Conservation (phyloP, 352 stramenopile species). For the Globisporangium sylvaticum region DNA sequence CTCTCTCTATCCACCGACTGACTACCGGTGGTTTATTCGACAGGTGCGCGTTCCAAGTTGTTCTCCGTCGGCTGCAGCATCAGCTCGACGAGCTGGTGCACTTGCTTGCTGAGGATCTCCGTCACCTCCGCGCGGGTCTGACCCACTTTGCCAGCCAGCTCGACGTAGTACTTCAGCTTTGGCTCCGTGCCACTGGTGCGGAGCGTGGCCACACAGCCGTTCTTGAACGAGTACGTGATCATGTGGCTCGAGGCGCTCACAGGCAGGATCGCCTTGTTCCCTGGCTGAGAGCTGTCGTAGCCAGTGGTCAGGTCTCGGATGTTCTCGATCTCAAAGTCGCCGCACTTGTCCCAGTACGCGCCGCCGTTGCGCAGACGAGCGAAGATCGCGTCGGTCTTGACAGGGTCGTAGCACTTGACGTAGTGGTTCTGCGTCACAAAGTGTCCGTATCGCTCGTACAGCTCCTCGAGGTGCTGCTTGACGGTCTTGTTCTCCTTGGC, state of each 20-base stretch:
- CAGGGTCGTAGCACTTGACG: conserved; percentile 92
- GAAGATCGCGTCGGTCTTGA: conserved; percentile 88
- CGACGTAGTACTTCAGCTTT: conserved; percentile 99
- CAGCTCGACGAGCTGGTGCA: conserved; percentile 69
- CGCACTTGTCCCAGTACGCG: conserved; percentile 81
- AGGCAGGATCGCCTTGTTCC: conserved; percentile 91
- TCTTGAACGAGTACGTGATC: conserved; percentile 96
- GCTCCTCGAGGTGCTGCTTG: conserved; percentile 67
- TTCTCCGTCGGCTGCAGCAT: conserved; percentile 84
- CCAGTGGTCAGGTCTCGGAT: conserved; percentile 89
- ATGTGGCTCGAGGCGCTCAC: conserved; percentile 92
- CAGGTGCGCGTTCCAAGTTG: conserved; percentile 55
- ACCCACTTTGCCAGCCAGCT: conserved; percentile 76
- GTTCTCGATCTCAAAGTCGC: conserved; percentile 69
- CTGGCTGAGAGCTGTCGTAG: conserved; percentile 80
- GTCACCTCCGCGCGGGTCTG: conserved; percentile 62
- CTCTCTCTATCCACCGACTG: conserved; percentile 8
- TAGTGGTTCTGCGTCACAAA: conserved; percentile 98
- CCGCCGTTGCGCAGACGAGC: conserved; percentile 88
- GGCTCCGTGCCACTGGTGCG: conserved; percentile 98
- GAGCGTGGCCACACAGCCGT: conserved; percentile 95
- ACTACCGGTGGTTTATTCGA: conserved; percentile 9
- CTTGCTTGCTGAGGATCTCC: conserved; percentile 50
- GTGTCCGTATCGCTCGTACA: conserved; percentile 95
- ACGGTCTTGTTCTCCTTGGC: conserved; percentile 60